Conservation (phyloP, 441 rosid genomes). For the Aleurites moluccanus region DNA sequence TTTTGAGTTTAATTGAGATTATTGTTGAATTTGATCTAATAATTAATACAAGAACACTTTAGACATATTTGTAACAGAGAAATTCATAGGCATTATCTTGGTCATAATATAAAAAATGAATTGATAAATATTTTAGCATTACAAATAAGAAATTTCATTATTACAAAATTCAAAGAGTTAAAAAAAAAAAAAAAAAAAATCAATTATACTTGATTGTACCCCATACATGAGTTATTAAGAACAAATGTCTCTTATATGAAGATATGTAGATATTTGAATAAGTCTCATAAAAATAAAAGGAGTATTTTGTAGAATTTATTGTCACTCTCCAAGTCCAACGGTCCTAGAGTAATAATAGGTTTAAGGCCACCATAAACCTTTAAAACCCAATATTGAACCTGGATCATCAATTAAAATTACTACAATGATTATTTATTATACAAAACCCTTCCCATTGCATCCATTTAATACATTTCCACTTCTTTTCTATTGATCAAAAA, state of each 20-base stretch:
- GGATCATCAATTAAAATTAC: too few species aligned
- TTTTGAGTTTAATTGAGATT: background rate
- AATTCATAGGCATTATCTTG: background rate
- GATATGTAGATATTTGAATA: background rate
- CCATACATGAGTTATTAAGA: background rate
- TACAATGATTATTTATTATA: too few species aligned
- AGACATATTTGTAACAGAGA: background rate
- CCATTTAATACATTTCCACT: too few species aligned
- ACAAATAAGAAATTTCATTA: background rate
- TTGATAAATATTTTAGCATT: background rate
- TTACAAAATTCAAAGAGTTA: background rate
- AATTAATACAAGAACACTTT: background rate
- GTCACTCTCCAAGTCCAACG: too few species aligned
- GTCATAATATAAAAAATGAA: background rate
- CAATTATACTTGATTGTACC: background rate
- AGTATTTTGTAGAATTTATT: background rate
- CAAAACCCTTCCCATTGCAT: too few species aligned
- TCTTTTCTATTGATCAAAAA: too few species aligned
- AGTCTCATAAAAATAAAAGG: background rate
- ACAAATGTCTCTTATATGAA: background rate
- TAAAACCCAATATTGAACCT: too few species aligned
- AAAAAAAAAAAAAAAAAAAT: too few species aligned
- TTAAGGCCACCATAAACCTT: too few species aligned
- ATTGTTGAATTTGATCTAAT: background rate
- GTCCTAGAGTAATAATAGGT: too few species aligned